Percentiles rank a stretch among this genome's conserved stretches.
phyloP scores from a whole-genome alignment of 2,329 filamentous ascomycete species.

The Zopfia rhizophila region DNA sequence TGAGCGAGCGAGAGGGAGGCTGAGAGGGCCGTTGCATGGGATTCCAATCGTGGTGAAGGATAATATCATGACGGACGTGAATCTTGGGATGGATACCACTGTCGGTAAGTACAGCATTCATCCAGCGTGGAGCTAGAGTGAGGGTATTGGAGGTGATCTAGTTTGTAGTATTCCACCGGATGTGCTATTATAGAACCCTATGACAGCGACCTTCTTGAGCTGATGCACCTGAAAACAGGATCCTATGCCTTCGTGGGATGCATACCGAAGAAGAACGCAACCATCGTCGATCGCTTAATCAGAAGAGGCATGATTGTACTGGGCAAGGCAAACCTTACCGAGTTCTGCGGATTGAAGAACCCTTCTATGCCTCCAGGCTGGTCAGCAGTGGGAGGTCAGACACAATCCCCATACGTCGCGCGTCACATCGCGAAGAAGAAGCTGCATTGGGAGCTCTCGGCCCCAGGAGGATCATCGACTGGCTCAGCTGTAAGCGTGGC shows the following conservation, averaged over 20 bases:
- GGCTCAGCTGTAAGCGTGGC: constrained; percentile 53
- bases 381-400: constrained; percentile 53
- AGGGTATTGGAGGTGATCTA: too few species aligned
- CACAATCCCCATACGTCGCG: constrained; percentile 51
- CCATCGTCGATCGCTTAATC: constrained; percentile 50
- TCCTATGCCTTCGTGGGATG: constrained; percentile 52
- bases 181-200: too few species aligned
- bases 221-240: too few species aligned
- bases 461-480: constrained; percentile 48
- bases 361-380: constrained; percentile 52
- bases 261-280: constrained; percentile 49
- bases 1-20: constrained; percentile 48
- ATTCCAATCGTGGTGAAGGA: constrained; percentile 57
- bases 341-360: constrained; percentile 50
- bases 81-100: constrained; percentile 54
- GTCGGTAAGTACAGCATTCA: constrained; percentile 48
- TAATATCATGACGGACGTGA: constrained; percentile 51
- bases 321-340: constrained; percentile 56
- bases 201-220: not conserved
- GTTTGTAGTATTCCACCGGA: too few species aligned
- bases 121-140: too few species aligned
- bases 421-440: constrained; percentile 50
- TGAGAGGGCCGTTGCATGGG: constrained; percentile 54
- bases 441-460: constrained; percentile 50
- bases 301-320: constrained; percentile 55